Evolutionary conservation across 805 yeast genomes (phyloP).

Genomic region (Hanseniaspora valbyensis): DNA sequence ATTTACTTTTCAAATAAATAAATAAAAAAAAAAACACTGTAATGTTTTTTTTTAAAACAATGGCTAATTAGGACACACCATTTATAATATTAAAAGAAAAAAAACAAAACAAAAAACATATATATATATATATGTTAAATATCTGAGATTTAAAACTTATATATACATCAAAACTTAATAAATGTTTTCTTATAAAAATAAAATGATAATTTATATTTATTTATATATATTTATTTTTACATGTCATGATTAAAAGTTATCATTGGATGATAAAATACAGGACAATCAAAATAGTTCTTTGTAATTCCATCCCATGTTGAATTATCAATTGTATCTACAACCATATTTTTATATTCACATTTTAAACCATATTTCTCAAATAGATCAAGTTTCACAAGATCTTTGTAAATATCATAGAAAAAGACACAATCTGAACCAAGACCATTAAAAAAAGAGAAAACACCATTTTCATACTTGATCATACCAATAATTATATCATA

Average conservation of each 20-base stretch:
- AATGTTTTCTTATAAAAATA: background rate
- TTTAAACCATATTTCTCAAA: conserved; percentile 58
- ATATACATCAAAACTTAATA: background rate
- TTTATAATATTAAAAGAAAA: too few relatives aligned
- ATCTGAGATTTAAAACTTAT: too few relatives aligned
- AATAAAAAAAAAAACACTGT: too few relatives aligned
- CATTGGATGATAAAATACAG: conserved; percentile 29
- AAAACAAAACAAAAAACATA: too few relatives aligned
- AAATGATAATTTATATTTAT: too few relatives aligned
- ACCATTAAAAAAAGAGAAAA: conserved; percentile 87
- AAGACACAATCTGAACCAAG: conserved; percentile 68
- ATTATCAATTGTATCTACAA: conserved; percentile 23
- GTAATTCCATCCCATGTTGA: conserved; percentile 27
- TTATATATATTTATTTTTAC: background rate
- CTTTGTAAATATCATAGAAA: conserved; percentile 73
- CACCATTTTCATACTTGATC: conserved; percentile 60
- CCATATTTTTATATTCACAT: conserved; percentile 38
- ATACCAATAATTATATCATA: conserved; percentile 75
- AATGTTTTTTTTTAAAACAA: too few relatives aligned
- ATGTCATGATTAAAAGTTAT: conserved; percentile 20
- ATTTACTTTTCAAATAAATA: too few relatives aligned
- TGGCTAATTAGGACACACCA: too few relatives aligned
- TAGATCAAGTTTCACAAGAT: conserved; percentile 70
- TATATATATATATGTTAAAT: too few relatives aligned
- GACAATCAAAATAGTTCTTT: conserved; percentile 29